Evolutionary conservation across 2,329 filamentous ascomycete species (phyloP).

Genomic region (Aurifilum marmelostoma): DNA sequence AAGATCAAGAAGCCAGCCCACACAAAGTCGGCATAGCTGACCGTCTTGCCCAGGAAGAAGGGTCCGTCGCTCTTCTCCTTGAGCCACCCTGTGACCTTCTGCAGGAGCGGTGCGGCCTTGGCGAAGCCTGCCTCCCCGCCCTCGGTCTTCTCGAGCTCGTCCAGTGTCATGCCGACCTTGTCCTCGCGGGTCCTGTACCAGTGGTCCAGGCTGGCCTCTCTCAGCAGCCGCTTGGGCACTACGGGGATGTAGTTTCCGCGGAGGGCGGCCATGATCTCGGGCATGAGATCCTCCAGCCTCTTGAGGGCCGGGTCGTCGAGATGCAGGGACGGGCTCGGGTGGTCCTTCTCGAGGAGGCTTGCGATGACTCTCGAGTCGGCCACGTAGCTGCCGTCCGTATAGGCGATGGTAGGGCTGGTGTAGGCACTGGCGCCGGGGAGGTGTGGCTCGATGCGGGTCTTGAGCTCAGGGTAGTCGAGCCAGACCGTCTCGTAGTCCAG

Average conservation of each 20-base stretch:
- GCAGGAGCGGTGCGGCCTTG: slow-evolving; percentile 42
- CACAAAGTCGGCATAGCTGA: slow-evolving; percentile 62
- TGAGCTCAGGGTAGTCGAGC: slow-evolving; percentile 69
- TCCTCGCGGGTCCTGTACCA: slow-evolving; percentile 57
- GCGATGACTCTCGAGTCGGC: slow-evolving; percentile 69
- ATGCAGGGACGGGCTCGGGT: slow-evolving; percentile 62
- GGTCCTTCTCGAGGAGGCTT: slow-evolving; percentile 56
- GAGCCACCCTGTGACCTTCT: slow-evolving; percentile 49
- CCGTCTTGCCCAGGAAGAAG: slow-evolving; percentile 61
- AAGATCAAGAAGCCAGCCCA: slow-evolving; percentile 42
- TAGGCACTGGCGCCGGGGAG: slow-evolving; percentile 49
- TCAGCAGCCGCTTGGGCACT: slow-evolving; percentile 57
- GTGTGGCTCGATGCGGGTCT: slow-evolving; percentile 55
- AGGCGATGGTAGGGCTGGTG: slow-evolving; percentile 58
- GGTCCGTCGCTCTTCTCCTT: slow-evolving; percentile 61
- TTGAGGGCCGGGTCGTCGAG: slow-evolving; percentile 56
- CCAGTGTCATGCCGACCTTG: slow-evolving; percentile 55
- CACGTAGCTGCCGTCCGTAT: slow-evolving; percentile 60
- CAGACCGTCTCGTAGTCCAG: slow-evolving; percentile 71
- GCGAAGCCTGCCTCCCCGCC: slow-evolving; percentile 56
- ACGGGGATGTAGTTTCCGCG: slow-evolving; percentile 48
- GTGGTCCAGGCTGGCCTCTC: slow-evolving; percentile 53
- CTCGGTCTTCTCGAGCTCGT: slow-evolving; percentile 50
- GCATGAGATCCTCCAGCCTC: slow-evolving; percentile 48
- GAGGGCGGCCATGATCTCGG: slow-evolving; percentile 39